These are phyloP conservation scores for Calvatia gigantea DNA, from an alignment of 768 basidiomycete species.

Conservation along the genomic window DNA sequence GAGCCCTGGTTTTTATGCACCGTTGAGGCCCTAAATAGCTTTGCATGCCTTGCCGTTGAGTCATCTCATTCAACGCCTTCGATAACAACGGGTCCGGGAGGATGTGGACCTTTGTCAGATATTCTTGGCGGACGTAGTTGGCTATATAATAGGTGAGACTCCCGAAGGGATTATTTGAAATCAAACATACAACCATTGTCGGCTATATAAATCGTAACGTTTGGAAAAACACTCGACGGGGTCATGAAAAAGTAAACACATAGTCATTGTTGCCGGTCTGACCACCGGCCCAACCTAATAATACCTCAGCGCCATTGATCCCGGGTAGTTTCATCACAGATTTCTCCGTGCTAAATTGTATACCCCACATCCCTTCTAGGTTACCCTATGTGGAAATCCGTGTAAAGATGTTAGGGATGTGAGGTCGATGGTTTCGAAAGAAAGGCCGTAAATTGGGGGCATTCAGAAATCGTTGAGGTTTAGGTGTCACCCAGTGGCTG, in stretches of 20 bases:
- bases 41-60: constrained; percentile 71
- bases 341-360: no score
- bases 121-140: constrained; percentile 64
- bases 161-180: no score
- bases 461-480: no score
- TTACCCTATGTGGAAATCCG: no score
- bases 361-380: no score
- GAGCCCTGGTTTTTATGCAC: constrained; percentile 24
- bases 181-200: no score
- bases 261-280: constrained; percentile 77
- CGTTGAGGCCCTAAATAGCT: constrained; percentile 79
- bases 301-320: neutral
- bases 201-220: no score
- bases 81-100: constrained; percentile 72
- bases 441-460: no score
- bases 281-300: constrained; percentile 71
- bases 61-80: constrained; percentile 79
- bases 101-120: constrained; percentile 66
- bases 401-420: no score
- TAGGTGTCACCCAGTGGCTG: no score
- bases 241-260: constrained; percentile 20
- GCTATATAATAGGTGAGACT: constrained; percentile 27
- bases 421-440: no score
- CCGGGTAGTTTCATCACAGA: no score
- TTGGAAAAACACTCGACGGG: neutral